Conservation (phyloP, 176 grass and related monocot species). For the Musa troglodytarum region DNA sequence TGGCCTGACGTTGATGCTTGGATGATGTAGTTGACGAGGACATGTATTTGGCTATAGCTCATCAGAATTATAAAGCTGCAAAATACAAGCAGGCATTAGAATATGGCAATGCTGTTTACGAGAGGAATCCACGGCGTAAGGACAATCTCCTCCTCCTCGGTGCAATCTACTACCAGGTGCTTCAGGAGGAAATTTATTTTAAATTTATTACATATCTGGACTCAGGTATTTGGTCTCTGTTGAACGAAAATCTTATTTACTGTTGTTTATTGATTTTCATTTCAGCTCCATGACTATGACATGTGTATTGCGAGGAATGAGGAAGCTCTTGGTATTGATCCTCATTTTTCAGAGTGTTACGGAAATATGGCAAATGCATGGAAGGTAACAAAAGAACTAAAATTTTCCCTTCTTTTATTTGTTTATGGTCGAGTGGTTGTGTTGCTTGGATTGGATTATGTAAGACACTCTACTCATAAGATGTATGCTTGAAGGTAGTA, state of each 20-base stretch:
- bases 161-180: slow-evolving; percentile 38
- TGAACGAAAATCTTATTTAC: not conserved
- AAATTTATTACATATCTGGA: not conserved
- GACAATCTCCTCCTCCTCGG: slow-evolving; percentile 42
- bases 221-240: not conserved
- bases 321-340: slow-evolving; percentile 12
- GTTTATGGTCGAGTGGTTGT: too few species aligned
- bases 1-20: too few species aligned
- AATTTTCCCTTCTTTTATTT: not conserved
- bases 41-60: slow-evolving; percentile 14
- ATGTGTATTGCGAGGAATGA: slow-evolving; percentile 15
- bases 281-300: slow-evolving; percentile 15
- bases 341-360: slow-evolving; percentile 16
- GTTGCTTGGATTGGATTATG: too few species aligned
- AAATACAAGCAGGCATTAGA: slow-evolving; percentile 37
- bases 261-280: not conserved
- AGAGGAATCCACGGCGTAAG: slow-evolving; percentile 21
- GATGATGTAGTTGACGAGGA: slow-evolving; percentile 23
- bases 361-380: slow-evolving; percentile 24
- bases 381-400: slow-evolving; percentile 6
- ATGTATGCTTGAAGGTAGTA: too few species aligned
- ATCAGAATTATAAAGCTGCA: slow-evolving; percentile 30
- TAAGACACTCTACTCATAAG: too few species aligned
- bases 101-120: slow-evolving; percentile 27
- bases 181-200: not conserved